Base-by-base conservation (phyloP, 306 rosid genomes). In the Quercus gilva region DNA sequence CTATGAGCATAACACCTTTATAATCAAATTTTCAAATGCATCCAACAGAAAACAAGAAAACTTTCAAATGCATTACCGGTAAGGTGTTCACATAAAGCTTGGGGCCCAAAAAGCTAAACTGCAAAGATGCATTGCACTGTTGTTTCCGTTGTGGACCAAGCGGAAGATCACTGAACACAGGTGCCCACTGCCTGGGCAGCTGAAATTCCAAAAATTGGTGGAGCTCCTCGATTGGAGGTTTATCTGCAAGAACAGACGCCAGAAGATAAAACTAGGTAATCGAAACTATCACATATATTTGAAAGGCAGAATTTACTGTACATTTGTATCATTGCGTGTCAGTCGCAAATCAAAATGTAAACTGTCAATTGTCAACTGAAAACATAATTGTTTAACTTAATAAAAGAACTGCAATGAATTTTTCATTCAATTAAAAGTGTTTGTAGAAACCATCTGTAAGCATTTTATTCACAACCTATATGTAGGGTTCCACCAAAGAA, bases 171-270 rank as follows among this genome's bases (percentile, higher is more conserved):
- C 95, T 92, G 86, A 92, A 94, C 76, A 94, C 91, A 76, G 99
- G 99, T 51, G 99, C 99, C 99, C 99, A 94, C 82, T 92, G 99
- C 87, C 97, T 87, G 33, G 99, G 97, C 56, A 94, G 90, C 89
- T 94, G 99, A 85, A 94, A 94, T 86, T 92, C 99, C 91, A 94
- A 83, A 91, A 94, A 94, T 85, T 92, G 99, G 87, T 94, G 95
- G 74, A 94, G 97, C 89, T 94, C 97, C 86, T 86, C 92, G 84
- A 89, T 83, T 21, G 97, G 97, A 26, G 99, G 99, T 84, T 94
- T 94, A 84, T 94, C 99, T 94, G 91, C 86, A 81, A 69, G 69
- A 74, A 82, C 69, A 35, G 77, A 75, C 68, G 55, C 65, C 20
- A 55, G 74, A 79, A 71, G 77, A 79, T 73, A 53, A 53, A 68